Evolutionary conservation across 352 stramenopile genomes (phyloP), one percentile per base, ranked within the genome.

Genomic region (Globisporangium ultimum): DNA sequence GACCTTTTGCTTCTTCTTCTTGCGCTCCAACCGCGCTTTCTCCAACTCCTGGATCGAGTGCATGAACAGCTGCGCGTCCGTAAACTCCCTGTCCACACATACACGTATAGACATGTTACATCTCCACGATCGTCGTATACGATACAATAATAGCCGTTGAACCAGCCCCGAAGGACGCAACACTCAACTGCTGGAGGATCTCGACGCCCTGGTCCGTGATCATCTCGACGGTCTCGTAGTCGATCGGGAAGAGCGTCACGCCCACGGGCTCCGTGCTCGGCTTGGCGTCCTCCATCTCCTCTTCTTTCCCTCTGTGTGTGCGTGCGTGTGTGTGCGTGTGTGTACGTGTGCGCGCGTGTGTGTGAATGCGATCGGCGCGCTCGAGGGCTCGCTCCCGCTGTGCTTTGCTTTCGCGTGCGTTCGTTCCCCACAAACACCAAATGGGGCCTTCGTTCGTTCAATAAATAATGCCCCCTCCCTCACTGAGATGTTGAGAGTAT

Each of bases 31-130:
- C 0, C 82, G 82, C 24, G 76, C 69, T 11, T 76, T 72, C 55
- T 94, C 81, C 53, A 95, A 69, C 64, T 93, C 81, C 47, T 90
- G 76, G 60, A 94, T 92, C 63, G 84, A 81, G 67, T 94, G 84
- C 60, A 87, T 55, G 60, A 92, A 95, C 45, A 92, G 47, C 64
- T 95, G 84, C 51, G 79, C 80, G 38, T 93, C 83, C 18, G 81
- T 86, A 50, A 94, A 91, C 43, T 95, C 84, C 63, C 87, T 95
- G 48, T 18, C n/a, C 14, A 21, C 14, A 45, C 20, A 45, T 5
- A 36, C 8, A 18, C 14, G n/a, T 8, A 51, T 48, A 49, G 12
- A 34, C 24, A 49, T 8, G 13, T n/a, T 48, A n/a, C 20, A 43
- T 24, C 32, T 17, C n/a, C 34, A 58, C 22, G 21, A 20, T 18